Evolutionary conservation across 2,329 filamentous ascomycete genomes (phyloP), one percentile per base, ranked within the genome.

Genomic region (Stemphylium beticola): DNA sequence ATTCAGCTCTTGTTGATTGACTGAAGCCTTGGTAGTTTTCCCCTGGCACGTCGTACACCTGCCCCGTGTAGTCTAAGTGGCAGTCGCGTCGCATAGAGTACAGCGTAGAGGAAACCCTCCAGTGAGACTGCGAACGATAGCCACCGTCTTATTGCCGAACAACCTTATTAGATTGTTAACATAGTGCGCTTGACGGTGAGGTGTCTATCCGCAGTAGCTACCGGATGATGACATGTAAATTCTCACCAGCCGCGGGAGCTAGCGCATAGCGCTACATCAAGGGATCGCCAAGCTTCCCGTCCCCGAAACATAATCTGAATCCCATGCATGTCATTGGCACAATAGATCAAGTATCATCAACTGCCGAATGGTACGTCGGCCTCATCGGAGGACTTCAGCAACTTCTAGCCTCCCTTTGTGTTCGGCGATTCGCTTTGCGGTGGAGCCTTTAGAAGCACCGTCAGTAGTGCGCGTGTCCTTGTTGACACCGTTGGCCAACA

Each of bases 401-500:
- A 57, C 42, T 2, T 53, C 47, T 5, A 32, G 14, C 26, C 44
- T 52, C 3, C 50, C 50, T 15, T 57, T 57, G 14, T 31, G 7
- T 24, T 57, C 49, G 11, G 62, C 62, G 20, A 65, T 34, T 18
- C 62, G 45, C 26, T 48, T 60, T 2, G 62, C 60, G 1, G 49
- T 65, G 14, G 38, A 26, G 0, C 60, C 58, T 41, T 53, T 56
- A 12, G 50, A 47, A 1, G 37, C 42, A 0, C 62, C 62, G 18
- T 7, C 31, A 9, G 31, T 44, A 47, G 49, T 31, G 32, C 56
- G 6, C 5, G 31, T 20, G 56, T 37, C 24, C 50, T 58, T 60
- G 31, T 58, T 54, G 7, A 53, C 50, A 11, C 62, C 62, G 26
- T 61, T 53, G 3, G 42, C 38, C 11, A 49, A 9, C 4, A 63